Percentiles rank a stretch among this genome's conserved stretches.
These are phyloP conservation scores for Aspergillus sp. DNA, from an alignment of 2,329 filamentous ascomycete species.

Conservation along the genomic window DNA sequence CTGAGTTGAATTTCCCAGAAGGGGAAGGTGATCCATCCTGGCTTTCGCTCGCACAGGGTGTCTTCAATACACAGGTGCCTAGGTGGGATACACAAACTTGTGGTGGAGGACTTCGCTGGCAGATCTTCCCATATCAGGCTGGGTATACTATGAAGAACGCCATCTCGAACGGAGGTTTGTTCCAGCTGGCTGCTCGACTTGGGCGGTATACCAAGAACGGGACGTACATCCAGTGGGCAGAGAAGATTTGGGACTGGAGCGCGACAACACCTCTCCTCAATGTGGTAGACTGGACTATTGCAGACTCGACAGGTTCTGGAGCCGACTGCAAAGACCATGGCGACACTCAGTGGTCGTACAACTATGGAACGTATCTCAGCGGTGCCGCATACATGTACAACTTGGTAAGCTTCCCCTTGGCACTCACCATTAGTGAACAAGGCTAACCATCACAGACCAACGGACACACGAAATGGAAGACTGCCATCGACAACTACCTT, in stretches of 20 bases:
- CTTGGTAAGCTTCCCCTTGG: constrained; percentile 39
- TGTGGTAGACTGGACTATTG: constrained; percentile 57
- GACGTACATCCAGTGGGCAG: constrained; percentile 80
- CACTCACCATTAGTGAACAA: constrained; percentile 13
- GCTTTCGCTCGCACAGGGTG: constrained; percentile 75
- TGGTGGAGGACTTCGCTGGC: constrained; percentile 79
- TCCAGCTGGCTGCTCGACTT: constrained; percentile 67
- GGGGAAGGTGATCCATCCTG: constrained; percentile 71
- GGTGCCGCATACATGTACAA: constrained; percentile 65
- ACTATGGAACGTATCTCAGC: constrained; percentile 60
- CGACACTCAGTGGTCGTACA: constrained; percentile 63
- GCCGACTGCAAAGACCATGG: constrained; percentile 57
- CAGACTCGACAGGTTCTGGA: constrained; percentile 57
- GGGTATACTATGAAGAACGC: constrained; percentile 66
- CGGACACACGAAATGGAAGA: constrained; percentile 58
- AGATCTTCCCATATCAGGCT: constrained; percentile 78
- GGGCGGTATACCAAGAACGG: constrained; percentile 77
- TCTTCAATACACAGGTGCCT: constrained; percentile 76
- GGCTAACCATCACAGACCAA: constrained; percentile 40
- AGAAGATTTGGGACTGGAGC: constrained; percentile 67
- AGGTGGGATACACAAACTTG: constrained; percentile 73
- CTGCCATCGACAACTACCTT: constrained; percentile 61
- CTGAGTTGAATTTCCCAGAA: constrained; percentile 75
- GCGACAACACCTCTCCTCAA: constrained; percentile 56
- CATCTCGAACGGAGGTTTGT: constrained; percentile 62